phyloP scores from a whole-genome alignment of 192 early-diverging fungal genomes.

The Entomortierella lignicola region DNA sequence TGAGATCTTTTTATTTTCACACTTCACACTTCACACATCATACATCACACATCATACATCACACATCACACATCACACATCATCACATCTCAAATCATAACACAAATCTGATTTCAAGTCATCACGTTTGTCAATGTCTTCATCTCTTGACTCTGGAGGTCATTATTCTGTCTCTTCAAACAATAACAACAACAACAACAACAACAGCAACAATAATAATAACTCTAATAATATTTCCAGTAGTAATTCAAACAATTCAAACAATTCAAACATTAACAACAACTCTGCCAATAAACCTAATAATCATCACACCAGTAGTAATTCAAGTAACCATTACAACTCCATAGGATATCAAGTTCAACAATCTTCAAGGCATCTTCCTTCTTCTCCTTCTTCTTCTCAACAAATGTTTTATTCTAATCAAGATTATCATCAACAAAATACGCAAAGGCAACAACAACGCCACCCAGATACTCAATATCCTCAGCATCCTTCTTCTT shows the following conservation, averaged over 20 bases:
- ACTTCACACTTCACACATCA: too few species aligned
- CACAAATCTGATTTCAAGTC: too few species aligned
- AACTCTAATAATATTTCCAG: too few species aligned
- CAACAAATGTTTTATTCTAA: neutral
- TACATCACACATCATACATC: too few species aligned
- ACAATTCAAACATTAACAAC: too few species aligned
- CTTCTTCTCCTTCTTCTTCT: neutral
- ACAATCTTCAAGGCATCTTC: neutral
- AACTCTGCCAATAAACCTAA: too few species aligned
- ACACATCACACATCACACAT: too few species aligned
- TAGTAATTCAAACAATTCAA: slow-evolving; percentile 4
- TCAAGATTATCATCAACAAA: slow-evolving; percentile 1
- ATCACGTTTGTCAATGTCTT: slow-evolving; percentile 21
- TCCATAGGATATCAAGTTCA: too few species aligned
- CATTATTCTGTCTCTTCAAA: neutral
- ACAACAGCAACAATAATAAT: too few species aligned
- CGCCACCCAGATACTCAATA: neutral
- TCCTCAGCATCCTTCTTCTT: neutral
- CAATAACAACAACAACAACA: slow-evolving; percentile 6
- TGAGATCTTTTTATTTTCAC: too few species aligned
- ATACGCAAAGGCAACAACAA: neutral
- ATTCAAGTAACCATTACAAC: neutral
- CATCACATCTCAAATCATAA: too few species aligned
- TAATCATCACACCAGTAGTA: slow-evolving; percentile 5
- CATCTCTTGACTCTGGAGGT: slow-evolving; percentile 10